Base-by-base conservation (phyloP, 1,284 basidiomycete species). In the Farysia itapuensis region DNA sequence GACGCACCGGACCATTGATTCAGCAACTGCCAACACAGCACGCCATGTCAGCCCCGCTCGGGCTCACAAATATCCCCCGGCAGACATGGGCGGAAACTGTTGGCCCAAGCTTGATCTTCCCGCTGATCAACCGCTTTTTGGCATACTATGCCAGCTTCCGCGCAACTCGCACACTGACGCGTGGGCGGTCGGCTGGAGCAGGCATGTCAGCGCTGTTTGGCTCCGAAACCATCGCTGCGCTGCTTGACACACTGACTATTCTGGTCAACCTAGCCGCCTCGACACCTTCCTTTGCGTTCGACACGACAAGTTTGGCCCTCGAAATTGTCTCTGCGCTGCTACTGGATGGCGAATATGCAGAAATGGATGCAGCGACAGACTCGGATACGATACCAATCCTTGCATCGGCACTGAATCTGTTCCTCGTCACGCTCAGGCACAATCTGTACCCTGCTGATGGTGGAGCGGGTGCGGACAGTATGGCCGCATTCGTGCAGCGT, bases 111-210 rank as follows among this genome's bases (percentile, higher is more conserved):
- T 77, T 79, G 67, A 82, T 95, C 40, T 84, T 86, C 43, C 94
- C 94, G 0, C 80, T 96, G 23, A 82, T 96, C 74, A 88, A 90
- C 66, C 84, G 86, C 7, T 94, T 96, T 77, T 94, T 90, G 89
- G 43, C 47, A 8, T 54, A 67, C 33, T 24, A 59, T 16, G 16
- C 28, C 18, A 23, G 52, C 24, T 15, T 22, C 3, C 23, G 22
- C 20, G 29, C 81, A 82, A 34, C 86, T 85, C 2, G 78, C 83
- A 0, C 79, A 81, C 40, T 33, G 79, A 16, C 8, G 12, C 8
- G 34, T 6, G 20, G 18, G 18, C 6, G 20, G 18, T 35, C 20
- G 9, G 21, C 21, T 6, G 34, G 34, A 21, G 34, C 34, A 9
- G 20, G 20, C 18, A 35, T 12, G 11, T 22, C 13, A 9, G 20